Conservation (phyloP, 495 filamentous ascomycete species). For the Penicillium roqueforti region DNA sequence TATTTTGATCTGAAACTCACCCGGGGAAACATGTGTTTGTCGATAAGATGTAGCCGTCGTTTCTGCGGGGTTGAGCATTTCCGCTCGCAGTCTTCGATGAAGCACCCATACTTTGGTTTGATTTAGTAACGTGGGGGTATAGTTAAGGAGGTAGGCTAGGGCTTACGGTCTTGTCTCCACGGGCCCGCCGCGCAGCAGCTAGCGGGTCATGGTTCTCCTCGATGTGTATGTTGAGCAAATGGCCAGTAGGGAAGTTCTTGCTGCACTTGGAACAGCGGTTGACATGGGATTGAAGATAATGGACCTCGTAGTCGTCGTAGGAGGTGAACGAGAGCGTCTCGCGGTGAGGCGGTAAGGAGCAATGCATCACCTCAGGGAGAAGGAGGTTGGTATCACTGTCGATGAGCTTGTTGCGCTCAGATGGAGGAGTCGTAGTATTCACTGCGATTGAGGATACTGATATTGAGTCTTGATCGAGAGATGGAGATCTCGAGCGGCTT, state of each 20-base stretch:
- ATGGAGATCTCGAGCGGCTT: conserved; percentile 40
- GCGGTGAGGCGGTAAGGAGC: conserved; percentile 74
- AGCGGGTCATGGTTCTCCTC: conserved; percentile 89
- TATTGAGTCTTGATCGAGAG: conserved; percentile 14
- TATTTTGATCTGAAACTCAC: conserved; percentile 24
- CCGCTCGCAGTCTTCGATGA: conserved; percentile 82
- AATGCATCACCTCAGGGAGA: conserved; percentile 56
- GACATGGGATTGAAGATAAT: conserved; percentile 75
- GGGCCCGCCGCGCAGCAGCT: conserved; percentile 60
- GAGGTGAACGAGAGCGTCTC: conserved; percentile 63
- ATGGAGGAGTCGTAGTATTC: conserved; percentile 14
- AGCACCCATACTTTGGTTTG: conserved; percentile 67
- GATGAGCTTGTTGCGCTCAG: conserved; percentile 27
- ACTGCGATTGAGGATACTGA: conserved; percentile 26
- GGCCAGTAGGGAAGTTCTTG: conserved; percentile 70
- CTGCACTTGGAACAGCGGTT: conserved; percentile 81
- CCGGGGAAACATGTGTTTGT: conserved; percentile 91
- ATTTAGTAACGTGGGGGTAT: neutral
- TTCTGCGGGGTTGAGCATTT: conserved; percentile 82
- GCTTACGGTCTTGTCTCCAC: conserved; percentile 83
- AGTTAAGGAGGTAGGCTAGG: neutral
- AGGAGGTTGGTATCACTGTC: conserved; percentile 20
- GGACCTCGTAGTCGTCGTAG: conserved; percentile 80
- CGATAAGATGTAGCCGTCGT: conserved; percentile 78
- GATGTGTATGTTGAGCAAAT: conserved; percentile 79